These are phyloP conservation scores for Suillus decipiens DNA, from an alignment of 768 basidiomycete species.

Conservation along the genomic window DNA sequence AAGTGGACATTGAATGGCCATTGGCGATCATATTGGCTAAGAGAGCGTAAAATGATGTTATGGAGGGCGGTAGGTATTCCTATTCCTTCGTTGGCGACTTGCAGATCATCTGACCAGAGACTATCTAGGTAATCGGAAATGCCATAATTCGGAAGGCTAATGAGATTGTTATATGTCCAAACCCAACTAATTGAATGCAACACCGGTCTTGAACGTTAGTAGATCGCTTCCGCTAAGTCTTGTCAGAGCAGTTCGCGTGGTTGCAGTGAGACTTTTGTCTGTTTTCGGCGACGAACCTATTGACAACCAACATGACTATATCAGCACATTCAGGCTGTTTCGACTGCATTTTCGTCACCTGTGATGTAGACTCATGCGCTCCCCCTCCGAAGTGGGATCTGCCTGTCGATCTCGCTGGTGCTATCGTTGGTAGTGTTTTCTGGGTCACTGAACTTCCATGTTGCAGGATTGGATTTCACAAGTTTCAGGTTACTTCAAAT, in stretches of 20 bases:
- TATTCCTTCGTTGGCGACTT: neutral
- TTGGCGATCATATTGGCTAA: slow-evolving; percentile 30
- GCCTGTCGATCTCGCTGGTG: neutral
- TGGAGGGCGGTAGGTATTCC: neutral
- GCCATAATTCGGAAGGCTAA: neutral
- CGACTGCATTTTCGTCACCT: neutral
- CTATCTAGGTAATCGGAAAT: neutral
- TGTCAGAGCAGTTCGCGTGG: neutral
- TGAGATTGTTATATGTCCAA: neutral
- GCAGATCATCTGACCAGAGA: neutral
- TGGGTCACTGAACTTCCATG: neutral
- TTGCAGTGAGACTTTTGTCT: neutral
- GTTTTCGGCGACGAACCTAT: neutral
- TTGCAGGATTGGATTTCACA: neutral
- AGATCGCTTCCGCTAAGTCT: neutral
- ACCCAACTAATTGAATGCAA: neutral
- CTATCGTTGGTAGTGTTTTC: neutral
- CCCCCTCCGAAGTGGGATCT: neutral
- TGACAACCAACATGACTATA: neutral
- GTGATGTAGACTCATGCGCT: neutral
- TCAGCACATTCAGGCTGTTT: neutral
- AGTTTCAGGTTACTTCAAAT: neutral
- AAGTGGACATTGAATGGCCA: slow-evolving; percentile 45
- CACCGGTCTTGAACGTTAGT: neutral
- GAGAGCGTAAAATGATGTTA: neutral